Conservation (phyloP, 805 yeast genomes). For the Priceomyces castillae region DNA sequence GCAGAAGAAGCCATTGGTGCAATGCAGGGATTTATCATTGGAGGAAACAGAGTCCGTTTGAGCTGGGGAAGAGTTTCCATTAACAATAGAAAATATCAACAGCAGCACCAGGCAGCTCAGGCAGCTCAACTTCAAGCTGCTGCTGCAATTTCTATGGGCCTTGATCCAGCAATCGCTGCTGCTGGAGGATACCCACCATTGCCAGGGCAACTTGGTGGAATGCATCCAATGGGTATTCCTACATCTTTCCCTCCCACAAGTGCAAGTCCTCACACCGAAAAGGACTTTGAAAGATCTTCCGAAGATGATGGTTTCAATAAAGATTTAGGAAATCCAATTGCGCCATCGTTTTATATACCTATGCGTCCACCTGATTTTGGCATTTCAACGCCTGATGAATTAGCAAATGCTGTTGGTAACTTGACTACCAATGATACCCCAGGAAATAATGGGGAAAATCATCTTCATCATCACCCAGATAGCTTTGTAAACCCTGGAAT, state of each 20-base stretch:
- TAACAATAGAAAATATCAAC: slow-evolving; percentile 32
- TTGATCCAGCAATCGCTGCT: slow-evolving; percentile 34
- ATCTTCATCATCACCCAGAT: slow-evolving; percentile 1
- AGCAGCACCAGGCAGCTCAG: slow-evolving; percentile 30
- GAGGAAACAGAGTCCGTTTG: slow-evolving; percentile 75
- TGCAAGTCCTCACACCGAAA: slow-evolving; percentile 1
- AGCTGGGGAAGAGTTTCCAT: slow-evolving; percentile 75
- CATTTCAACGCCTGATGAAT: slow-evolving; percentile 10
- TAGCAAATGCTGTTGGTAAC: slow-evolving; percentile 13
- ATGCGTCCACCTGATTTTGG: slow-evolving; percentile 3
- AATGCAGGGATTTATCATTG: slow-evolving; percentile 89
- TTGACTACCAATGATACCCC: slow-evolving; percentile 7
- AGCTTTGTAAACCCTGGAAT: slow-evolving; percentile 10
- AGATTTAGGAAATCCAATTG: slow-evolving; percentile 1
- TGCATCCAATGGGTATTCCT: slow-evolving; percentile 13
- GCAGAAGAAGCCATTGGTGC: slow-evolving; percentile 84
- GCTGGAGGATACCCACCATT: slow-evolving; percentile 17
- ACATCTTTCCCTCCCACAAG: slow-evolving; percentile 4
- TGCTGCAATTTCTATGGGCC: slow-evolving; percentile 37
- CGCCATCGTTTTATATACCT: slow-evolving; percentile 8
- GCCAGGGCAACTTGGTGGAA: slow-evolving; percentile 12
- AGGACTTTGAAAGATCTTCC: background rate
- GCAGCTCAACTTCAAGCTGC: slow-evolving; percentile 39
- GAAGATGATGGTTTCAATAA: slow-evolving; percentile 1
- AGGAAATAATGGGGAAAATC: slow-evolving; percentile 7